Conservation (phyloP, 2,329 filamentous ascomycete genomes). For the Colletotrichum spaethianum region DNA sequence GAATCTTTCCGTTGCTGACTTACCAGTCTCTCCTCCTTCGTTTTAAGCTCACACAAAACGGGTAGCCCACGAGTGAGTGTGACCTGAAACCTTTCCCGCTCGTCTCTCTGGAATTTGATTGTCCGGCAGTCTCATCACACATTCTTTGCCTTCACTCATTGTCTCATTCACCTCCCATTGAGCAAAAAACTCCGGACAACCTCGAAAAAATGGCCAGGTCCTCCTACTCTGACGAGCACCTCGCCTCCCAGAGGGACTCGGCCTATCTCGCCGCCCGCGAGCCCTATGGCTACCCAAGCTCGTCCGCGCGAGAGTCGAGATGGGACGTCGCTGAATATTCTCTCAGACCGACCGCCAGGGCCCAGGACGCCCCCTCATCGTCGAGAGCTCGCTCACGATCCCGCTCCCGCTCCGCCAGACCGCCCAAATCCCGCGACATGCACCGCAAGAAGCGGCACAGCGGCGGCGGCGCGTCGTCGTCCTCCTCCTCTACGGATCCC, state of each 20-base stretch:
- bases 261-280: slow-evolving; percentile 15
- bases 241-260: slow-evolving; percentile 5
- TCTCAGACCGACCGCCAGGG: slow-evolving; percentile 25
- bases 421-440: slow-evolving; percentile 20
- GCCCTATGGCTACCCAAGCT: slow-evolving; percentile 20
- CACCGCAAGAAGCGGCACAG: slow-evolving; percentile 30
- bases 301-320: slow-evolving; percentile 26
- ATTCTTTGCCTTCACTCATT: not conserved
- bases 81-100: not conserved
- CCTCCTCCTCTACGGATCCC: not conserved
- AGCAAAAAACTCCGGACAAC: not conserved
- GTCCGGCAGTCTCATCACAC: slow-evolving; percentile 4
- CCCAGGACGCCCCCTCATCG: slow-evolving; percentile 20
- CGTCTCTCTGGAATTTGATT: slow-evolving; percentile 15
- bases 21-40: not conserved
- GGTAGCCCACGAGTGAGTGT: not conserved
- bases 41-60: not conserved
- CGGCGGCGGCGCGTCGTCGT: not conserved
- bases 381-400: slow-evolving; percentile 30
- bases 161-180: not conserved
- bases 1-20: not conserved
- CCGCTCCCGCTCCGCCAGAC: slow-evolving; percentile 20
- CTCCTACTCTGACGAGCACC: slow-evolving; percentile 22
- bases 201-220: slow-evolving; percentile 23
- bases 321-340: slow-evolving; percentile 31